These are phyloP conservation scores for Pythium oligandrum DNA, from an alignment of 352 stramenopile species.

Conservation along the genomic window DNA sequence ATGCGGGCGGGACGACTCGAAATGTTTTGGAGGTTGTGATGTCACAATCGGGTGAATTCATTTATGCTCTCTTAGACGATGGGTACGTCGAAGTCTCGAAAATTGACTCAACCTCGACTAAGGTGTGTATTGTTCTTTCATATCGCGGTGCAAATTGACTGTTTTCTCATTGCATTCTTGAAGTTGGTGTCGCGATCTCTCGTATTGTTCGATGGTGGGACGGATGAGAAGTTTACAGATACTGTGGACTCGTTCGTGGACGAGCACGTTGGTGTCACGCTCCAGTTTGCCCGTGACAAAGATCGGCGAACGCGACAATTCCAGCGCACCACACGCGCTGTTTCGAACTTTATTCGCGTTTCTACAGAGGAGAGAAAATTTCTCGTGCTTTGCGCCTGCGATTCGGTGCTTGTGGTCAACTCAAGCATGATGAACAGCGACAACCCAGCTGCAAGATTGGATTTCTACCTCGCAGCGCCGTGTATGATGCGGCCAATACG, in stretches of 20 bases:
- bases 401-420: conserved; percentile 10
- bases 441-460: background rate
- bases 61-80: conserved; percentile 5
- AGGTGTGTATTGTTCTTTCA: too few species aligned
- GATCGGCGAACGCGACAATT: background rate
- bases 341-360: background rate
- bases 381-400: conserved; percentile 2
- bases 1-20: too few species aligned
- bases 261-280: background rate
- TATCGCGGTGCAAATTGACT: background rate
- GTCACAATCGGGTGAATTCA: background rate
- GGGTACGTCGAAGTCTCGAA: conserved; percentile 5
- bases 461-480: conserved; percentile 1
- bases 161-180: background rate
- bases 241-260: conserved; percentile 4
- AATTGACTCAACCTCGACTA: too few species aligned
- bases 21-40: background rate
- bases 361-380: background rate
- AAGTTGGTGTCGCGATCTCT: background rate
- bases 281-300: background rate
- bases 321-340: background rate
- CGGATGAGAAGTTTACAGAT: too few species aligned
- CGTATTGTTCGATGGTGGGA: background rate
- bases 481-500: conserved; percentile 5
- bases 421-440: conserved; percentile 7